phyloP scores from a whole-genome alignment of 495 filamentous ascomycete species.

The Aspergillus nanangensis region DNA sequence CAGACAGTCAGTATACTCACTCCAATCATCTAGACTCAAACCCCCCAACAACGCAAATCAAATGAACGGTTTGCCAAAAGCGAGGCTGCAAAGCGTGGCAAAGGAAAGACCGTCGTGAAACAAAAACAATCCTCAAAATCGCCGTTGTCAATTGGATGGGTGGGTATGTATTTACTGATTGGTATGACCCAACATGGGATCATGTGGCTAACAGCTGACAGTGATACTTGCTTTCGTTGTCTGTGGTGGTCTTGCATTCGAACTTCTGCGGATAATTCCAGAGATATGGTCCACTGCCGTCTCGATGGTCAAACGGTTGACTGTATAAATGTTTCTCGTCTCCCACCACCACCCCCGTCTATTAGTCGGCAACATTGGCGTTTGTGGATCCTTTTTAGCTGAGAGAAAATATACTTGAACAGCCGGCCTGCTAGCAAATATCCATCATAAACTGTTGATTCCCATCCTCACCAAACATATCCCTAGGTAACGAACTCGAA shows the following conservation, averaged over 20 bases:
- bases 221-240: slow-evolving; percentile 77
- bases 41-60: slow-evolving; percentile 82
- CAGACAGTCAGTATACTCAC: no score
- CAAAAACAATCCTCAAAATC: slow-evolving; percentile 65
- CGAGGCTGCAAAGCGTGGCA: slow-evolving; percentile 78
- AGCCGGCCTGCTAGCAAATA: background rate
- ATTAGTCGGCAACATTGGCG: background rate
- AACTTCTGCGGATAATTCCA: slow-evolving; percentile 73
- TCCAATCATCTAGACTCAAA: slow-evolving; percentile 98
- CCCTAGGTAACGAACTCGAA: no score
- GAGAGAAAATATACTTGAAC: no score
- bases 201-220: slow-evolving; percentile 24
- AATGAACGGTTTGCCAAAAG: slow-evolving; percentile 81
- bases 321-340: background rate
- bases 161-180: slow-evolving; percentile 58
- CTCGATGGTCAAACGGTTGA: slow-evolving; percentile 14
- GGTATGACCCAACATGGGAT: background rate
- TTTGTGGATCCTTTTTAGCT: no score
- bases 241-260: slow-evolving; percentile 79
- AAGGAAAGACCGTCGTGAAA: slow-evolving; percentile 65
- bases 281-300: slow-evolving; percentile 36
- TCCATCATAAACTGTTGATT: no score
- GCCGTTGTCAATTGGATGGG: slow-evolving; percentile 74
- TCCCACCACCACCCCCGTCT: background rate
- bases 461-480: no score